phyloP scores from a whole-genome alignment of 192 early-diverging fungal species.

The Backusella tuberculispora region DNA sequence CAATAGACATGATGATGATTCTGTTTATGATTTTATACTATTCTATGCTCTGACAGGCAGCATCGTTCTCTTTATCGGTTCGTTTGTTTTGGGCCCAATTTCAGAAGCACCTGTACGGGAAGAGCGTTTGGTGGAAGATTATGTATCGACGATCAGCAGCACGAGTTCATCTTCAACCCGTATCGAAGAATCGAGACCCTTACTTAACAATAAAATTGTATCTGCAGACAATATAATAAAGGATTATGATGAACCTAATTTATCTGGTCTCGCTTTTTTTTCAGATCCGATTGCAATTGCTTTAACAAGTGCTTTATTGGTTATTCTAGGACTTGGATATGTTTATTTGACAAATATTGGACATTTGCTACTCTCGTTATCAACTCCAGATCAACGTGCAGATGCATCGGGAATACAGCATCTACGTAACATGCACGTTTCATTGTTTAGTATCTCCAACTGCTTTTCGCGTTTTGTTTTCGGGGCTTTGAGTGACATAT shows the following conservation, averaged over 20 bases:
- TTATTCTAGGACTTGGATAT: slow-evolving; percentile 38
- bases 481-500: slow-evolving; percentile 27
- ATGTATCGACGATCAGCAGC: slow-evolving; percentile 16
- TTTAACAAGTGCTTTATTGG: slow-evolving; percentile 28
- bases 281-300: slow-evolving; percentile 33
- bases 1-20: slow-evolving; percentile 18
- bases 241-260: not conserved
- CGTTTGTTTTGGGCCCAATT: slow-evolving; percentile 32
- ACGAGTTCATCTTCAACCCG: slow-evolving; percentile 14
- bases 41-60: slow-evolving; percentile 20
- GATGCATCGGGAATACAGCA: slow-evolving; percentile 22
- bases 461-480: slow-evolving; percentile 29
- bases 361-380: slow-evolving; percentile 28
- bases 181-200: slow-evolving; percentile 16
- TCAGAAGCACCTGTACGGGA: not conserved
- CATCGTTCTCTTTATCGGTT: slow-evolving; percentile 19
- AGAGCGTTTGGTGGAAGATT: not conserved
- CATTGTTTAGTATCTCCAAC: slow-evolving; percentile 32
- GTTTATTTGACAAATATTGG: slow-evolving; percentile 39
- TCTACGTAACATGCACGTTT: slow-evolving; percentile 38
- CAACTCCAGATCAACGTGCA: not conserved
- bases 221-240: not conserved
- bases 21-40: slow-evolving; percentile 32
- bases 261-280: slow-evolving; percentile 32
- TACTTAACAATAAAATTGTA: not conserved